These are phyloP conservation scores for Mucor plumbeus DNA, from an alignment of 371 early-diverging fungal genomes.

Conservation along the genomic window DNA sequence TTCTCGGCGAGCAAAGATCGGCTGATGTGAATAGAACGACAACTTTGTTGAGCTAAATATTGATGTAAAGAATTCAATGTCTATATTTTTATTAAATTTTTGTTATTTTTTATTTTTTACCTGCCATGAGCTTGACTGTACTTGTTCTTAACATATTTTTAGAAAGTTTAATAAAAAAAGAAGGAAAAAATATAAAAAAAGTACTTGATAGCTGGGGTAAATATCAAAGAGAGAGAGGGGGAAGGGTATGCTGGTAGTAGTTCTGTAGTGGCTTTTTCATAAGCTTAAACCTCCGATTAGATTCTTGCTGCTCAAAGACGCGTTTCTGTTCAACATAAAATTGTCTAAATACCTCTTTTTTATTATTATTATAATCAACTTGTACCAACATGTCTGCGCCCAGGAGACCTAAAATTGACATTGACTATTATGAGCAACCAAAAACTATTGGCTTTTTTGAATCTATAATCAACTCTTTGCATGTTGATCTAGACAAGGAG, in stretches of 20 bases:
- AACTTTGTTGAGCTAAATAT: slow-evolving; percentile 17
- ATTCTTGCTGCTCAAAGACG: slow-evolving; percentile 2
- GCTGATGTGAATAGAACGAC: slow-evolving; percentile 25
- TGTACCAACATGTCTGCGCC: slow-evolving; percentile 25
- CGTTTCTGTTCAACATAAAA: slow-evolving; percentile 1
- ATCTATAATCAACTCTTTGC: slow-evolving; percentile 45
- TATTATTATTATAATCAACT: background rate
- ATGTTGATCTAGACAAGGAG: slow-evolving; percentile 50
- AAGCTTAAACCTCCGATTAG: slow-evolving; percentile 13
- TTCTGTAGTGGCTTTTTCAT: slow-evolving; percentile 11
- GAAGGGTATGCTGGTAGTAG: slow-evolving; percentile 6
- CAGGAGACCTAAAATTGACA: slow-evolving; percentile 43
- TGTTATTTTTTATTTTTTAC: background rate
- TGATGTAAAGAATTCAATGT: background rate
- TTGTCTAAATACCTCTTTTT: background rate
- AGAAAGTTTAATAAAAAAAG: background rate
- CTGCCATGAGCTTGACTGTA: slow-evolving; percentile 14
- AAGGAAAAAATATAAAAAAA: background rate
- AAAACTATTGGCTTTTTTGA: slow-evolving; percentile 61
- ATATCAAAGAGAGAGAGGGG: background rate
- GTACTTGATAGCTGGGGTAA: slow-evolving; percentile 9
- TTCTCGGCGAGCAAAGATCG: slow-evolving; percentile 24
- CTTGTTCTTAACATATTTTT: slow-evolving; percentile 7
- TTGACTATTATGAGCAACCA: slow-evolving; percentile 55
- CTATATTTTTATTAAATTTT: background rate